Evolutionary conservation across 345 rosid genomes (phyloP).

Genomic region (Dimocarpus longan): DNA sequence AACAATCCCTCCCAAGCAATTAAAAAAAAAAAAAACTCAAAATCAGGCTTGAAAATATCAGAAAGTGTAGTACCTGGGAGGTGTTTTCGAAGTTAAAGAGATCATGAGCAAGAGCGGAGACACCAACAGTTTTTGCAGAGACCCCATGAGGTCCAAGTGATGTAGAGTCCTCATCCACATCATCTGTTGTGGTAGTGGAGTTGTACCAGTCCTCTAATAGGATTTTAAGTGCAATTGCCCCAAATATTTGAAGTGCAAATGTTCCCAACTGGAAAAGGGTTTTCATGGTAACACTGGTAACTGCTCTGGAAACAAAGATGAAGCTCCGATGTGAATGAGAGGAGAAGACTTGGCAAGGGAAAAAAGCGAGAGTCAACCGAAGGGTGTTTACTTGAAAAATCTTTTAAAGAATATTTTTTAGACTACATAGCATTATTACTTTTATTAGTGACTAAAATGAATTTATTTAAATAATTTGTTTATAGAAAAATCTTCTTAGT

Average conservation of each 20-base stretch:
- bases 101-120: constrained; percentile 83
- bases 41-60: neutral
- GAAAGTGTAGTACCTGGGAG: constrained; percentile 53
- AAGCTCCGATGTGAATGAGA: too few relatives aligned
- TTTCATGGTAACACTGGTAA: neutral
- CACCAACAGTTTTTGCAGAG: constrained; percentile 58
- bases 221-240: constrained; percentile 36
- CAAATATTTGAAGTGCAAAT: too few relatives aligned
- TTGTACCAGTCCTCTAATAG: constrained; percentile 47
- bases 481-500: too few relatives aligned
- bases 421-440: too few relatives aligned
- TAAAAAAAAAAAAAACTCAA: neutral
- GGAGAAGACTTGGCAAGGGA: neutral
- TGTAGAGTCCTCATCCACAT: constrained; percentile 32
- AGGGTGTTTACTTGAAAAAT: neutral
- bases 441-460: too few relatives aligned
- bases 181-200: constrained; percentile 35
- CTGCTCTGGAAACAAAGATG: neutral
- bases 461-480: too few relatives aligned
- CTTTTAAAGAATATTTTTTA: too few relatives aligned
- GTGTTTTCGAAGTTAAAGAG: constrained; percentile 69
- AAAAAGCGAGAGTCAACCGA: neutral
- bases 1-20: neutral
- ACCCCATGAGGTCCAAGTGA: constrained; percentile 39
- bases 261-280: neutral